phyloP scores from a whole-genome alignment of 2,329 filamentous ascomycete species.

The Ustulina deusta region DNA sequence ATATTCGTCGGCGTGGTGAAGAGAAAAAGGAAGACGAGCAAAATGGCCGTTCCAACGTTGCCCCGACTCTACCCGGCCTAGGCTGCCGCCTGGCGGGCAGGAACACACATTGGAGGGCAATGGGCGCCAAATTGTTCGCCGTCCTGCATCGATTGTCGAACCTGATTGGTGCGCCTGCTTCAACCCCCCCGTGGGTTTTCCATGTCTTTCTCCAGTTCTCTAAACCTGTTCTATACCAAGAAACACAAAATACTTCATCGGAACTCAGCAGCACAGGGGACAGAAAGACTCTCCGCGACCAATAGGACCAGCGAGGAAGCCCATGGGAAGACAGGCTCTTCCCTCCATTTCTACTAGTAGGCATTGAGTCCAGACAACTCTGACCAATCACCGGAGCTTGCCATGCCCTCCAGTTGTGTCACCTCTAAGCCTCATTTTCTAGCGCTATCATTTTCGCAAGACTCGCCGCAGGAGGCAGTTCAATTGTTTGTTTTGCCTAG shows the following conservation, averaged over 20 bases:
- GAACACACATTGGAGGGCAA: neutral
- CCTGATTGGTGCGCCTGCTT: constrained; percentile 24
- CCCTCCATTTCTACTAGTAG: constrained; percentile 11
- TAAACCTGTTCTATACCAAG: constrained; percentile 5
- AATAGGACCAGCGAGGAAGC: constrained; percentile 3
- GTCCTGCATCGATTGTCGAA: constrained; percentile 18
- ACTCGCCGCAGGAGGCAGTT: neutral
- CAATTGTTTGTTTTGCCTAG: neutral
- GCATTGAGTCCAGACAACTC: constrained; percentile 4
- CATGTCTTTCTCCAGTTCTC: neutral
- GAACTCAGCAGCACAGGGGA: neutral
- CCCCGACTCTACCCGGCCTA: neutral
- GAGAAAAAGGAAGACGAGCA: too few relatives aligned
- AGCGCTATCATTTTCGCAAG: neutral
- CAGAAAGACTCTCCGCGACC: neutral
- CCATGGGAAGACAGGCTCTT: constrained; percentile 20
- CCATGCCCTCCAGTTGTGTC: constrained; percentile 14
- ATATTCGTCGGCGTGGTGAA: too few relatives aligned
- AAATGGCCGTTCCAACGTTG: neutral
- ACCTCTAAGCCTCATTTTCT: constrained; percentile 23
- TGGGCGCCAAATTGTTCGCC: constrained; percentile 22
- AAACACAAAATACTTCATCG: constrained; percentile 15
- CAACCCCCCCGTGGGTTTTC: constrained; percentile 4
- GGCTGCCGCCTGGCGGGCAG: neutral
- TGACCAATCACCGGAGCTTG: constrained; percentile 16